Evolutionary conservation across 148 eudicot species (phyloP).

Genomic region (Drosera capensis): DNA sequence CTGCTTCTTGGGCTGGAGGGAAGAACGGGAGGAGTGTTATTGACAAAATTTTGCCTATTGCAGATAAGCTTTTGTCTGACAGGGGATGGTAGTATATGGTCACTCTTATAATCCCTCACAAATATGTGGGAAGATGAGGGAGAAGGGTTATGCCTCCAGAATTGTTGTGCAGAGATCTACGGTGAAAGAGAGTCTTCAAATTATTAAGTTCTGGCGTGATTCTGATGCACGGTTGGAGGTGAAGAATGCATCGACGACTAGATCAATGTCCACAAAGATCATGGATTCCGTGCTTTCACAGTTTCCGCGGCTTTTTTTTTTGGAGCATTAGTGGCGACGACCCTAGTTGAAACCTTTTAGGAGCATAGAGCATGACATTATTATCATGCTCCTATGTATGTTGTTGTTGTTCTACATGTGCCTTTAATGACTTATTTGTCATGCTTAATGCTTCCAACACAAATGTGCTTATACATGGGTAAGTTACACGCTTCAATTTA

Average conservation of each 20-base stretch:
- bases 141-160: conserved; percentile 60
- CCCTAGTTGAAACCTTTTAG: no score
- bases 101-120: conserved; percentile 53
- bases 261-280: conserved; percentile 11
- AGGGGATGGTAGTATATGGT: conserved; percentile 88
- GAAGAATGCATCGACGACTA: conserved; percentile 10
- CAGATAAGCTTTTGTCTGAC: conserved; percentile 60
- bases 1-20: conserved; percentile 93
- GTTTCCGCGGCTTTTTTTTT: conserved; percentile 24
- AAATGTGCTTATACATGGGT: no score
- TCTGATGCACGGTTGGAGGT: conserved; percentile 8
- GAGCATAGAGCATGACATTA: no score
- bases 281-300: conserved; percentile 27
- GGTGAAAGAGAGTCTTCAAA: conserved; percentile 75
- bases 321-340: conserved; percentile 10
- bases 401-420: no score
- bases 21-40: conserved; percentile 78
- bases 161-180: conserved; percentile 83
- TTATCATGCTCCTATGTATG: no score
- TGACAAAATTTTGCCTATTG: conserved; percentile 69
- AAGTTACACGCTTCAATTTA: no score
- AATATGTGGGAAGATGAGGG: conserved; percentile 63
- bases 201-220: conserved; percentile 64
- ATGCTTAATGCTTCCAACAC: no score
- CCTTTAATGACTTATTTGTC: no score